phyloP scores from a whole-genome alignment of 2,329 filamentous ascomycete species.

The Pseudogymnoascus sp. region DNA sequence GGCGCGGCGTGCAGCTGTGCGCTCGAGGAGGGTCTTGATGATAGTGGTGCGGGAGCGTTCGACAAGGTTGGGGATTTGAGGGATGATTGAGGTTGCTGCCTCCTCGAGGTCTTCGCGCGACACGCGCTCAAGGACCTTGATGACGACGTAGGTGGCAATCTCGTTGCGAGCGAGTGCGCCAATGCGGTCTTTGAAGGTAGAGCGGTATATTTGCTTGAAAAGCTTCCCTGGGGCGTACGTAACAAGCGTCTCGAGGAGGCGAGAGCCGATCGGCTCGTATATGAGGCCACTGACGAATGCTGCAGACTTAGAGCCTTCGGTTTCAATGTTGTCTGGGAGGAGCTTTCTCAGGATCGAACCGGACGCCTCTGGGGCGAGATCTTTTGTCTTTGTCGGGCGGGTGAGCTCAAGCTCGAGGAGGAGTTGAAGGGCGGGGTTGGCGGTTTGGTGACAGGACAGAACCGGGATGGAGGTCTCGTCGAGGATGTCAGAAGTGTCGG shows the following conservation, averaged over 20 bases:
- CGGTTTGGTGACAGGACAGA: constrained; percentile 79
- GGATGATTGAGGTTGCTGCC: constrained; percentile 63
- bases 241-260: constrained; percentile 80
- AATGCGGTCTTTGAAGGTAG: constrained; percentile 72
- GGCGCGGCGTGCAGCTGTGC: constrained; percentile 62
- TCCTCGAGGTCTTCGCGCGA: constrained; percentile 77
- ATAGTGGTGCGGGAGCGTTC: constrained; percentile 70
- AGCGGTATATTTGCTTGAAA: constrained; percentile 80
- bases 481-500: constrained; percentile 64
- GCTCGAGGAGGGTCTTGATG: constrained; percentile 73
- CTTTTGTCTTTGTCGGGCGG: constrained; percentile 59
- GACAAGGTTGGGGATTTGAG: constrained; percentile 65
- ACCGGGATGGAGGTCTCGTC: constrained; percentile 75
- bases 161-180: constrained; percentile 79
- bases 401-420: constrained; percentile 79
- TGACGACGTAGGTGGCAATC: constrained; percentile 79
- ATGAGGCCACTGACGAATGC: constrained; percentile 79
- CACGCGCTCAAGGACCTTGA: constrained; percentile 72
- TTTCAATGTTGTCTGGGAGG: constrained; percentile 70
- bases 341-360: constrained; percentile 64
- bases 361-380: constrained; percentile 45
- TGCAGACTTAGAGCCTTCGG: constrained; percentile 64
- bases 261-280: constrained; percentile 85
- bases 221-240: constrained; percentile 73
- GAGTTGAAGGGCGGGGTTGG: constrained; percentile 88